Percentiles rank a stretch among this genome's conserved stretches.
These are phyloP conservation scores for Orobanche coerulescens DNA, from an alignment of 257 asterid species.

Conservation along the genomic window DNA sequence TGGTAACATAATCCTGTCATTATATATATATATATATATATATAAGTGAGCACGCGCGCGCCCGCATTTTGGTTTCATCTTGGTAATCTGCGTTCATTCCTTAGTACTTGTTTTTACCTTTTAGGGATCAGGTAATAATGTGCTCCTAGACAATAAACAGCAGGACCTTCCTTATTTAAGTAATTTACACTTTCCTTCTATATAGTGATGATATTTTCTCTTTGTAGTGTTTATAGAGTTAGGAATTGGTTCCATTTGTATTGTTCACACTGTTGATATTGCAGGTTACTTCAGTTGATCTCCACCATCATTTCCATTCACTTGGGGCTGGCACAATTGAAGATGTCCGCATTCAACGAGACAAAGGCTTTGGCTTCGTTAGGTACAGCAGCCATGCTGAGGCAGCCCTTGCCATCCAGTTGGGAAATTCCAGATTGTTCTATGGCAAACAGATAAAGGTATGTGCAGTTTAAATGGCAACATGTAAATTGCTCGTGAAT, in stretches of 20 bases:
- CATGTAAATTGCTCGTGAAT: background rate
- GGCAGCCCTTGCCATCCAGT: slow-evolving; percentile 79
- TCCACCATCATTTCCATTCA: slow-evolving; percentile 63
- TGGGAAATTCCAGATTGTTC: slow-evolving; percentile 61
- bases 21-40: too few species aligned
- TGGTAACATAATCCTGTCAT: too few species aligned
- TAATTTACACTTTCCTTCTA: background rate
- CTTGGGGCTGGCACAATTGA: slow-evolving; percentile 72
- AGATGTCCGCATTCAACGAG: slow-evolving; percentile 78
- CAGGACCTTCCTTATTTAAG: background rate
- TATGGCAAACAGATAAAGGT: slow-evolving; percentile 66
- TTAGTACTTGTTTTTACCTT: too few species aligned
- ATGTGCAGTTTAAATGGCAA: background rate
- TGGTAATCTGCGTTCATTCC: too few species aligned
- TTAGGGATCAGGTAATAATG: too few species aligned
- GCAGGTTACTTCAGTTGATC: slow-evolving; percentile 74
- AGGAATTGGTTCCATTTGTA: background rate
- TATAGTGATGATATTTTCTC: too few species aligned
- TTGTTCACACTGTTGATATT: background rate
- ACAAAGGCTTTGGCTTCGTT: slow-evolving; percentile 84
- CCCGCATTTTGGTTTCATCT: too few species aligned
- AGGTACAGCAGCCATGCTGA: slow-evolving; percentile 77
- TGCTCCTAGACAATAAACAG: too few species aligned
- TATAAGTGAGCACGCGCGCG: too few species aligned
- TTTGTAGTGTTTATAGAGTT: too few species aligned